These are phyloP conservation scores for Bocquillonia castaneifolia DNA, from an alignment of 441 rosid species.

Conservation along the genomic window DNA sequence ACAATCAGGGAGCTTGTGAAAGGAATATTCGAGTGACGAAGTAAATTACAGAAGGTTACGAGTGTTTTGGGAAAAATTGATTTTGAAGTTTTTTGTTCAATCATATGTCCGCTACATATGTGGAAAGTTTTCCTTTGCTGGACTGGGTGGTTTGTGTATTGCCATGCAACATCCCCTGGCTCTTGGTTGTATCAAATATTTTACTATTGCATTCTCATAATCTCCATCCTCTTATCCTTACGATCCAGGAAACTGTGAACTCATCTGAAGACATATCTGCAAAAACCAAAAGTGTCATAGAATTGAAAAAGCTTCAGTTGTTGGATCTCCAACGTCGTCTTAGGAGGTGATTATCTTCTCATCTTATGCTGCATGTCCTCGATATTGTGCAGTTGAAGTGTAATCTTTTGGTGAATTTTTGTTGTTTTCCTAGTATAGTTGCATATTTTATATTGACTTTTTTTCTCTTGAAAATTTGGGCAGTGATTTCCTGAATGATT, in stretches of 20 bases:
- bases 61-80: background rate
- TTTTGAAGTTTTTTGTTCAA: background rate
- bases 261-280: constrained; percentile 82
- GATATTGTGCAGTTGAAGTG: constrained; percentile 2
- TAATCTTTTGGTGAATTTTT: background rate
- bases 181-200: constrained; percentile 6
- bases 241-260: constrained; percentile 68
- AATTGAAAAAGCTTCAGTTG: constrained; percentile 85
- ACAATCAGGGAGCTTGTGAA: background rate
- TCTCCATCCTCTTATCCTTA: constrained; percentile 7
- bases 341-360: constrained; percentile 48
- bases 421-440: background rate
- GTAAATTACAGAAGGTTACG: background rate
- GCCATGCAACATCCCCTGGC: constrained; percentile 6
- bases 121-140: constrained; percentile 9
- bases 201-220: constrained; percentile 5
- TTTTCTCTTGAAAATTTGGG: constrained; percentile 21
- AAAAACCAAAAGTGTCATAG: constrained; percentile 88
- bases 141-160: constrained; percentile 7
- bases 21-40: background rate
- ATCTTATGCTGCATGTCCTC: background rate
- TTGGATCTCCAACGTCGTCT: constrained; percentile 77
- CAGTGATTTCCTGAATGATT: constrained; percentile 78
- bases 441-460: constrained; percentile 15
- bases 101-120: background rate